A percentile compares a stretch with the other conserved stretches of the same genome.
Conservation (phyloP, 441 rosid species). For the Iberis amara region DNA sequence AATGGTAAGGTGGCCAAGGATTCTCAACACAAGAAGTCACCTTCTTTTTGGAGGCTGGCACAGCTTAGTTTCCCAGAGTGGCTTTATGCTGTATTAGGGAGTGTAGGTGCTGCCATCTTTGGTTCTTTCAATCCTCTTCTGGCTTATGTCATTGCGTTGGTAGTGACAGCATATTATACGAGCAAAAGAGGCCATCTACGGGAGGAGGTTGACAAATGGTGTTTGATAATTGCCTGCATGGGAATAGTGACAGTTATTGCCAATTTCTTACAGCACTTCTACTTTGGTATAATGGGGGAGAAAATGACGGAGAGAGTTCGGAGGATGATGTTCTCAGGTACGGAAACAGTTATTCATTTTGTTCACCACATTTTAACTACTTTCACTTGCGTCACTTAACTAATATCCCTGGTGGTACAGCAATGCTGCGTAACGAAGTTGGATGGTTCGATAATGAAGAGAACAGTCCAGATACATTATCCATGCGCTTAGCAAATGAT, state of each 20-base stretch:
- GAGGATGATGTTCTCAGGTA: constrained; percentile 99
- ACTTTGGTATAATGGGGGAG: constrained; percentile 99
- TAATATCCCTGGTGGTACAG: constrained; percentile 42
- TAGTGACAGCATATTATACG: constrained; percentile 70
- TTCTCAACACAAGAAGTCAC: constrained; percentile 46
- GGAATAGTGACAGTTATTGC: constrained; percentile 94
- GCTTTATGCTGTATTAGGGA: constrained; percentile 96
- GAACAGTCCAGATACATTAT: constrained; percentile 84
- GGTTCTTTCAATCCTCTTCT: constrained; percentile 98
- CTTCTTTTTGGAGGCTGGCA: constrained; percentile 89
- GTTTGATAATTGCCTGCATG: constrained; percentile 93
- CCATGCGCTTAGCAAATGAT: constrained; percentile 98
- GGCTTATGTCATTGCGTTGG: constrained; percentile 86
- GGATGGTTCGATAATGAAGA: constrained; percentile 99
- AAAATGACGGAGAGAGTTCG: constrained; percentile 98
- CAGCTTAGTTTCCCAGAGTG: constrained; percentile 93
- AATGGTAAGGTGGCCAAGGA: constrained; percentile 49
- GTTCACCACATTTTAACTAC: background rate
- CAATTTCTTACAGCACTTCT: constrained; percentile 93
- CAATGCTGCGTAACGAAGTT: constrained; percentile 94
- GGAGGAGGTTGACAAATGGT: constrained; percentile 88
- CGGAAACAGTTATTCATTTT: background rate
- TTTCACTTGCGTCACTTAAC: constrained; percentile 24
- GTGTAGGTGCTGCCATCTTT: constrained; percentile 93
- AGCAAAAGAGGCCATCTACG: constrained; percentile 37